Evolutionary conservation across 1,284 basidiomycete genomes (phyloP), one percentile per base, ranked within the genome.

Genomic region (Sporisorium sorghi): DNA sequence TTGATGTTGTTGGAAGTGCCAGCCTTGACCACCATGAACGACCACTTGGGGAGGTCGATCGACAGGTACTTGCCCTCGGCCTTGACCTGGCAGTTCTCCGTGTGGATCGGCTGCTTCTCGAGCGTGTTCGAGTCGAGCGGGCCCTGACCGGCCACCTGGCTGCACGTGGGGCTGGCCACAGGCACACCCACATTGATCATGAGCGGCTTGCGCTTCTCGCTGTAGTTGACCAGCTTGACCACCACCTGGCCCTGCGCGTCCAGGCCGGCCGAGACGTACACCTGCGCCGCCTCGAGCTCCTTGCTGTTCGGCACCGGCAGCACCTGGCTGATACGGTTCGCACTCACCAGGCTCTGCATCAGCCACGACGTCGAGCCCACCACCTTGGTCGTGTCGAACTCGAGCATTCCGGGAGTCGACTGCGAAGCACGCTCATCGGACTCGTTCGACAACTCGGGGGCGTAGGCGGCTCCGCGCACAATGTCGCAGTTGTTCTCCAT

Each of bases 391-490:
- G 65, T 56, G 57, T 77, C 90, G 75, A 90, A 91, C 65, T 87
- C 88, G 63, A 91, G 85, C n/a, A 91, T 85, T 58, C 91, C 89
- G 0, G 90, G 90, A 0, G 90, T 89, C 87, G 86, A 87, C 71
- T 86, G 85, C 40, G 82, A 85, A 40, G 77, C 81, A 49, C 80
- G 81, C 87, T 55, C 83, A 23, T 71, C 68, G 2, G 63, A 57
- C 35, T 71, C 63, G 56, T 55, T 77, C 46, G 88, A 87, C 15
- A 91, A 83, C 10, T 91, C 85, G 4, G 90, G 90, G 1, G 90
- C 89, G 82, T 91, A 91, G 1, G 90, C 88, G 0, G 90, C 88
- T 9, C 90, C 90, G 65, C 91, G 91, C 1, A 89, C 87, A 50
- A 89, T 86, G 71, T 88, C 87, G 52, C 85, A 85, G 75, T 89